phyloP scores from a whole-genome alignment of 768 basidiomycete genomes.

The Suillus subaureus region DNA sequence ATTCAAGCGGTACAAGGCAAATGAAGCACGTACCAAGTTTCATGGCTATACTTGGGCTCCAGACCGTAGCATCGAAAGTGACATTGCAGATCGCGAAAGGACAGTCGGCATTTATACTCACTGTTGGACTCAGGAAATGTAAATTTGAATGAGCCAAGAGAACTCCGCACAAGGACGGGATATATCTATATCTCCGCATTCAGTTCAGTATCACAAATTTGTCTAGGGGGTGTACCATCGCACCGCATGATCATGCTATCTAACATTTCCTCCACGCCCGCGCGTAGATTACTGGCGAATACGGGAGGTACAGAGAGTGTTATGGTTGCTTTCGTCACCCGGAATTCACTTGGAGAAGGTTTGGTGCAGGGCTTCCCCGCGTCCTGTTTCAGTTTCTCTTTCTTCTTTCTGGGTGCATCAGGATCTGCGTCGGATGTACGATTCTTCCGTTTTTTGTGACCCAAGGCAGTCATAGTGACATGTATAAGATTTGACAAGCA shows the following conservation, averaged over 20 bases:
- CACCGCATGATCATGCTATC: conserved; percentile 97
- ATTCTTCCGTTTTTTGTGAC: conserved; percentile 44
- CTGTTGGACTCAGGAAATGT: conserved; percentile 62
- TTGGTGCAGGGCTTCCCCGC: conserved; percentile 43
- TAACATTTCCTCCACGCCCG: conserved; percentile 85
- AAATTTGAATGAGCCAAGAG: conserved; percentile 85
- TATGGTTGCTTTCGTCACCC: conserved; percentile 63
- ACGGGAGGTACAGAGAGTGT: conserved; percentile 79
- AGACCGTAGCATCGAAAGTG: conserved; percentile 81
- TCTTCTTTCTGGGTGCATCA: conserved; percentile 38
- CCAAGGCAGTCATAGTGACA: background rate
- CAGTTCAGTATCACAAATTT: background rate
- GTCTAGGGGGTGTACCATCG: conserved; percentile 18
- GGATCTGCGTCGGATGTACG: conserved; percentile 23
- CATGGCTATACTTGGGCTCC: conserved; percentile 86
- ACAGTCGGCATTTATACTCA: conserved; percentile 76
- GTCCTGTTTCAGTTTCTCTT: conserved; percentile 16
- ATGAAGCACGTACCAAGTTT: conserved; percentile 55
- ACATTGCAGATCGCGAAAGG: conserved; percentile 80
- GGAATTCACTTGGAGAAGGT: conserved; percentile 50
- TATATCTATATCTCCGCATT: conserved; percentile 68
- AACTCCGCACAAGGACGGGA: conserved; percentile 84
- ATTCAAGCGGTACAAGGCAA: background rate
- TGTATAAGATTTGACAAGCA: too few relatives aligned
- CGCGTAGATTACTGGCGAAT: conserved; percentile 71